Conservation (phyloP, 768 basidiomycete genomes). For the Artomyces pyxidatus region DNA sequence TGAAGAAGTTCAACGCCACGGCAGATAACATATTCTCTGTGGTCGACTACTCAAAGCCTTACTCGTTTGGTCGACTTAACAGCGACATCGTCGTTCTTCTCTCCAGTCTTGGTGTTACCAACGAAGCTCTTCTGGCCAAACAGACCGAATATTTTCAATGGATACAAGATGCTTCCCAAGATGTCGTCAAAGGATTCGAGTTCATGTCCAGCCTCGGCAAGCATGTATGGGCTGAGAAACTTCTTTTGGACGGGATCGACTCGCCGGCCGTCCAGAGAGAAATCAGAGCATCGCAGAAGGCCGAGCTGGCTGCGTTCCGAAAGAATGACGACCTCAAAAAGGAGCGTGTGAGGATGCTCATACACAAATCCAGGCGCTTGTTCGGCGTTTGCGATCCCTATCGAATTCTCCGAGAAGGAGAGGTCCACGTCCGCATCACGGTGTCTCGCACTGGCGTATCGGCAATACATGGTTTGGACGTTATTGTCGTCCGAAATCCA, state of each 20-base stretch:
- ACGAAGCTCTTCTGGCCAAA: constrained; percentile 45
- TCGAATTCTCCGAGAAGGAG: constrained; percentile 50
- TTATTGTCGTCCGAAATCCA: constrained; percentile 59
- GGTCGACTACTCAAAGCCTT: constrained; percentile 55
- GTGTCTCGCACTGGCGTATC: constrained; percentile 40
- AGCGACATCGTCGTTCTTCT: constrained; percentile 64
- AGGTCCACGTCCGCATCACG: constrained; percentile 56
- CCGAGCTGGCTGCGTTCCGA: constrained; percentile 42
- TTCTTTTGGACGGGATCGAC: constrained; percentile 50
- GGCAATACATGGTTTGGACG: constrained; percentile 52
- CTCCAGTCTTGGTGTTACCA: constrained; percentile 51
- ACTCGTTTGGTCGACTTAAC: constrained; percentile 57
- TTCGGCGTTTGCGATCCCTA: constrained; percentile 67
- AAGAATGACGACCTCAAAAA: constrained; percentile 40
- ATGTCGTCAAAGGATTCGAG: constrained; percentile 44
- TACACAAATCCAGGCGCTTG: constrained; percentile 52
- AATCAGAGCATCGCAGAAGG: constrained; percentile 37
- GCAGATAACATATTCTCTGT: constrained; percentile 56
- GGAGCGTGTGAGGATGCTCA: constrained; percentile 48
- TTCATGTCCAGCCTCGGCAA: constrained; percentile 45
- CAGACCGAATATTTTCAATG: constrained; percentile 53
- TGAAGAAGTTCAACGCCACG: constrained; percentile 60
- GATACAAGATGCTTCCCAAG: constrained; percentile 41
- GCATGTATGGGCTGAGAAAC: constrained; percentile 40
- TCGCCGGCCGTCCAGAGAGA: constrained; percentile 29